Conservation (phyloP, 108 stramenopile species). For the Conticribra guillardii region DNA sequence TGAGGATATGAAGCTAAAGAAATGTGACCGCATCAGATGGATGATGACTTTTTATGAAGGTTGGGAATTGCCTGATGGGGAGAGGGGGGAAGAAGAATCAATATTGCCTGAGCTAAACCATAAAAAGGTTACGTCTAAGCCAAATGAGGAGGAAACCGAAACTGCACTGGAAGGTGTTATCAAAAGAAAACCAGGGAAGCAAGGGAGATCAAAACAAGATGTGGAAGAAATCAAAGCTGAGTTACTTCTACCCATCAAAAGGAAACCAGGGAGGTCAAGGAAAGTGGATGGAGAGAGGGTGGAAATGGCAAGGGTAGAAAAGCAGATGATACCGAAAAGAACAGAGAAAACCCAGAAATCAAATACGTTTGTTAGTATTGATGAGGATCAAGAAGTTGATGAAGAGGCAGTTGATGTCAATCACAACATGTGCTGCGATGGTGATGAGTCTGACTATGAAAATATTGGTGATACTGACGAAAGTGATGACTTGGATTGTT, state of each 20-base stretch:
- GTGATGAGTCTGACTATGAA: constrained; percentile 15
- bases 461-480: constrained; percentile 18
- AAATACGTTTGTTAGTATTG: constrained; percentile 30
- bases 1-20: constrained; percentile 30
- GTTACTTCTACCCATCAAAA: constrained; percentile 19
- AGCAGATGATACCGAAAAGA: constrained; percentile 15
- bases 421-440: constrained; percentile 36
- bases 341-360: constrained; percentile 1
- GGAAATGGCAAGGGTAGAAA: too few species aligned
- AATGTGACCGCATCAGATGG: constrained; percentile 42
- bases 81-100: too few species aligned
- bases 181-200: not conserved
- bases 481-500: constrained; percentile 9
- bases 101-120: not conserved
- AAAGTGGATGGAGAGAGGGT: constrained; percentile 22
- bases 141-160: too few species aligned
- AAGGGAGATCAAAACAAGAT: not conserved
- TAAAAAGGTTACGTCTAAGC: not conserved
- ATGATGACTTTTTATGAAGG: constrained; percentile 51
- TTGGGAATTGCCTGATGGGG: constrained; percentile 36
- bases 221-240: not conserved
- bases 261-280: constrained; percentile 44
- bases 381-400: constrained; percentile 42
- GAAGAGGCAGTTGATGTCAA: constrained; percentile 38
- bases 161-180: too few species aligned